Base-by-base conservation (phyloP, 2,329 filamentous ascomycete genomes). In the Microcyclospora pomicola region DNA sequence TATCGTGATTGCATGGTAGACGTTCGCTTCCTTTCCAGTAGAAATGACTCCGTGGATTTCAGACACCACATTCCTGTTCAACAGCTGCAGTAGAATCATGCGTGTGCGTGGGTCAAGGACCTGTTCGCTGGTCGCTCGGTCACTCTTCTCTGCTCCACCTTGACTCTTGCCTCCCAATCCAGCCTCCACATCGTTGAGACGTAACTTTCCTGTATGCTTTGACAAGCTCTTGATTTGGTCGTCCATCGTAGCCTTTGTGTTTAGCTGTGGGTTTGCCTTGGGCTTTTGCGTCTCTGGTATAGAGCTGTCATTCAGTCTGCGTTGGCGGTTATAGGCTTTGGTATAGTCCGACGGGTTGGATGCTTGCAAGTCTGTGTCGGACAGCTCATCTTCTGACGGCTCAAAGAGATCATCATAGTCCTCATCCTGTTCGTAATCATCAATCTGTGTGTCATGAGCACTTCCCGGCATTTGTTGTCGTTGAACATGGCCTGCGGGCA, bases 21-120 rank as follows among this genome's bases (percentile, higher is more conserved):
- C 91, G 59, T 98, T 98, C 42, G 91, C 91, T 62, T 98, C 91
- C 60, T 98, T 98, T 39, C 91, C 91, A 0, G 91, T 98, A 43
- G 85, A 94, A 50, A 98, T 73, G 56, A 91, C 91, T 34, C 92
- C 91, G 58, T 98, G 86, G 36, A 98, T 80, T 60, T 95, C 87
- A 40, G 80, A 83, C 35, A 98, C 78, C 45, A 88, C 70, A 42
- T 85, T 81, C 27, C 85, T 77, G 60, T 96, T 95, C 66, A 96
- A 88, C 73, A 98, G 85, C 64, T 95, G 85, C 47, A 95, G 69
- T 38, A 98, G 68, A 43, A 98, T 87, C 84, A 95, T 93, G 49
- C 87, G 81, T 11, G 91, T 98, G 38, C 86, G 74, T 45, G 86
- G 84, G 62, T 98, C 91, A 43, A 98, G 67, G 35, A 98, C 91